Percentiles rank a stretch among this genome's conserved stretches.
Conservation (phyloP, 257 asterid species). For the Cordia subcordata region DNA sequence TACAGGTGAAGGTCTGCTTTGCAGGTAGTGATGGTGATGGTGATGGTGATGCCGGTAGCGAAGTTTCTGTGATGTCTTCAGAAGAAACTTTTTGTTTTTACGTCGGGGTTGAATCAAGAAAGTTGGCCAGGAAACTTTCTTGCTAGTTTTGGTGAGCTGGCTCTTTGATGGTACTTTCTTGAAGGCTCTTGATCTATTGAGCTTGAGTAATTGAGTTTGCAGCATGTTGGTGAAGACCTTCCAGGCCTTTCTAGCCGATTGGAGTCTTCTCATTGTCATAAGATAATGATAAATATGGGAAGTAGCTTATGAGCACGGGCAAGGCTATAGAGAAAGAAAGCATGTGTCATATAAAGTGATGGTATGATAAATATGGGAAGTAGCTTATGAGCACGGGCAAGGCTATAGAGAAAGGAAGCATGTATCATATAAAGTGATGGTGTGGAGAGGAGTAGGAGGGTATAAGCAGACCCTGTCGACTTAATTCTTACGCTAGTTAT, state of each 20-base stretch:
- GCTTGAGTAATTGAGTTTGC: conserved; percentile 36
- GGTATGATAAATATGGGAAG: background rate
- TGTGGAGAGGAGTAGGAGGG: background rate
- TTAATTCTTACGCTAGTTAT: conserved; percentile 34
- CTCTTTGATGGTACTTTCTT: conserved; percentile 15
- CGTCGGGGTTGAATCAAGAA: conserved; percentile 7
- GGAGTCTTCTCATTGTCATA: conserved; percentile 25
- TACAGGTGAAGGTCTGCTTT: conserved; percentile 33
- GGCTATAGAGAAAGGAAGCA: background rate
- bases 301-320: background rate
- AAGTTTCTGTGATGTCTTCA: conserved; percentile 12
- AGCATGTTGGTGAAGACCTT: conserved; percentile 38
- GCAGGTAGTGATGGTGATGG: background rate
- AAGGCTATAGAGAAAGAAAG: background rate
- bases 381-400: background rate
- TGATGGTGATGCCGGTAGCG: conserved; percentile 11
- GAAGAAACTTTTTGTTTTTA: conserved; percentile 38
- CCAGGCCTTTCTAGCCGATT: conserved; percentile 51
- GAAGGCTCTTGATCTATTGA: conserved; percentile 28
- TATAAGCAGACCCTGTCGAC: background rate
- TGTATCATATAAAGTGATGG: too few species aligned
- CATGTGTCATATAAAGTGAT: too few species aligned
- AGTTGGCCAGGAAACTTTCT: conserved; percentile 11
- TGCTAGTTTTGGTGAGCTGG: conserved; percentile 1
- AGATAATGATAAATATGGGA: background rate